A percentile compares a stretch with the other conserved stretches of the same genome.
These are phyloP conservation scores for Eucalyptus lansdowneana DNA, from an alignment of 345 rosid species.

Conservation along the genomic window DNA sequence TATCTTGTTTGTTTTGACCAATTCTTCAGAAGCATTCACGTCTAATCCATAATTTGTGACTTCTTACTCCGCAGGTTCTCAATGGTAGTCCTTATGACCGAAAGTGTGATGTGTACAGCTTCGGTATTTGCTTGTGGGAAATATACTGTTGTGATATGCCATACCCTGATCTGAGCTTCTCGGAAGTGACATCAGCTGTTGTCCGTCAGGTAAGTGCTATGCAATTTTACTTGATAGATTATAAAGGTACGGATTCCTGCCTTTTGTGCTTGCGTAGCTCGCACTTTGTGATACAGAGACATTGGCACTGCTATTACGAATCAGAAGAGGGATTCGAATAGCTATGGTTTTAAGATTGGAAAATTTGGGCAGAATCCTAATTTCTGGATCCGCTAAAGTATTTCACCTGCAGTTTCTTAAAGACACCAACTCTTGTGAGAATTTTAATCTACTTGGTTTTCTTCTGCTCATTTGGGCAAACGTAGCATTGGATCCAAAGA, in stretches of 20 bases:
- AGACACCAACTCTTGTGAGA: neutral
- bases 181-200: conserved; percentile 94
- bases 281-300: neutral
- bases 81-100: conserved; percentile 88
- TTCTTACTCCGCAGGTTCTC: conserved; percentile 43
- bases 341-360: neutral
- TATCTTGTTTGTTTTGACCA: neutral
- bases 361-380: neutral
- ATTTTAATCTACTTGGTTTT: neutral
- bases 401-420: neutral
- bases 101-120: conserved; percentile 95
- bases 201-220: conserved; percentile 69
- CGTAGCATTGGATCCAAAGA: neutral
- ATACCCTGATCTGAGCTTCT: conserved; percentile 92
- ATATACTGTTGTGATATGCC: conserved; percentile 99
- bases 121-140: conserved; percentile 97
- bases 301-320: neutral
- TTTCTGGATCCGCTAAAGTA: neutral
- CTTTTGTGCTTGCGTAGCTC: neutral
- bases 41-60: neutral
- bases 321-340: neutral
- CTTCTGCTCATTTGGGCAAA: neutral
- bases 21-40: neutral
- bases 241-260: neutral
- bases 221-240: neutral